These are phyloP conservation scores for Cucumis hystrix DNA, from an alignment of 306 rosid genomes.

Conservation along the genomic window DNA sequence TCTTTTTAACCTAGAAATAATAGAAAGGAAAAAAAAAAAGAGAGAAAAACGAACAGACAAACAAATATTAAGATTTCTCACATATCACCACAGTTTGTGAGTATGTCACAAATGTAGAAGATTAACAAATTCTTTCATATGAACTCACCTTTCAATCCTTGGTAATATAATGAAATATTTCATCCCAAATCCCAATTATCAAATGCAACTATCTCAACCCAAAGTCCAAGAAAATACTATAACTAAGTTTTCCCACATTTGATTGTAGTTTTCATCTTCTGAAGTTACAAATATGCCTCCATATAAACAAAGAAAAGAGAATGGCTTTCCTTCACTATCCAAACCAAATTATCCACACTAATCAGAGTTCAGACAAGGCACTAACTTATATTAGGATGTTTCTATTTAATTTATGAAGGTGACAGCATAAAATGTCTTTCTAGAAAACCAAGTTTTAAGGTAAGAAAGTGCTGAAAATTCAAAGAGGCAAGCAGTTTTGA, in stretches of 20 bases:
- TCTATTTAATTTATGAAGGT: not conserved
- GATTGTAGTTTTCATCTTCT: not conserved
- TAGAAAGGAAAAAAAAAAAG: too few relatives aligned
- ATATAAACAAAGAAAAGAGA: not conserved
- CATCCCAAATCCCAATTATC: not conserved
- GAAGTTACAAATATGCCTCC: not conserved
- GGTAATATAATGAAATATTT: too few relatives aligned
- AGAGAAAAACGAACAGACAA: too few relatives aligned
- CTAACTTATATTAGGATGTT: not conserved
- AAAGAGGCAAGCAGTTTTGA: not conserved
- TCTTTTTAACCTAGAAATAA: too few relatives aligned
- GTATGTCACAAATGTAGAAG: too few relatives aligned
- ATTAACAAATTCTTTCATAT: not conserved
- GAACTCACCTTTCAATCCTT: not conserved
- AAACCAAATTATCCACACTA: not conserved
- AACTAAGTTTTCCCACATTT: not conserved
- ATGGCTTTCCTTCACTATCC: not conserved
- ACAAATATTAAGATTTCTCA: not conserved
- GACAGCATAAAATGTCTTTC: not conserved
- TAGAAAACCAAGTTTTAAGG: not conserved
- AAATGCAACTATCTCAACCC: too few relatives aligned
- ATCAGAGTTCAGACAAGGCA: not conserved
- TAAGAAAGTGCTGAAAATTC: not conserved
- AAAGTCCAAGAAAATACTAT: too few relatives aligned
- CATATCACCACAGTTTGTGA: too few relatives aligned